Base-by-base conservation (phyloP, 345 rosid species). In the Eucalyptus curtisii region DNA sequence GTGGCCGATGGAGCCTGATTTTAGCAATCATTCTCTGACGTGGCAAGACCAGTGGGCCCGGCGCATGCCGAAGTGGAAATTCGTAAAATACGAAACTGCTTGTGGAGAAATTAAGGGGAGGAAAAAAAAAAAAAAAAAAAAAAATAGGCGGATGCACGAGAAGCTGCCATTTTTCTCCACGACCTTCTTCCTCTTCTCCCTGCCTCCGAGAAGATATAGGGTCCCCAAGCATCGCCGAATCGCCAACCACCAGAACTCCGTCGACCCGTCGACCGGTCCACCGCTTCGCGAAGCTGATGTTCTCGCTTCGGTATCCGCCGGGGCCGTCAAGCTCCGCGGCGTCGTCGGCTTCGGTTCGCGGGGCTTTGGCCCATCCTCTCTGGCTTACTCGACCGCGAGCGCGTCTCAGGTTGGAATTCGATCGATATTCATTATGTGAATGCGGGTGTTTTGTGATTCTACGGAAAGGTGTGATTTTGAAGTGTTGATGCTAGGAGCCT, bases 241-340 rank as follows among this genome's bases (percentile, higher is more conserved):
- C 27, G 4, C 59, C 27, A 22, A 27, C 57, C 2, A 1, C 59
- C 5, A 30, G 12, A 4, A 55, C 61, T 22, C 61, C 61, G 13
- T 55, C 4, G 12, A 24, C 30, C 27, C 27, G 0, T 0, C 0
- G 30, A 22, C 61, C 27, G 12, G 27, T 5, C 61, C 61, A 55
- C 27, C 12, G 5, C 61, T 55, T 55, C 30, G 61, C 13, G 6
- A 4, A 12, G 27, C 61, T 24, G 24, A 4, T 55, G 61, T 55
- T 0, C 61, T 24, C 3, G 13, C 61, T 3, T 53, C 27, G 30
- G 30, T 55, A 24, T 55, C 13, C 3, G 6, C 30, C 13, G 61
- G 6, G 25, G 59, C 25, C 59, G 6, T 55, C 61, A 1, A 9
- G 61, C 61, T 22, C 12, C 30, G 6, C 13, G 61, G 13, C 13